Evolutionary conservation across 2,329 filamentous ascomycete genomes (phyloP), one percentile per base, ranked within the genome.

Genomic region (Pseudogymnoascus sp.): DNA sequence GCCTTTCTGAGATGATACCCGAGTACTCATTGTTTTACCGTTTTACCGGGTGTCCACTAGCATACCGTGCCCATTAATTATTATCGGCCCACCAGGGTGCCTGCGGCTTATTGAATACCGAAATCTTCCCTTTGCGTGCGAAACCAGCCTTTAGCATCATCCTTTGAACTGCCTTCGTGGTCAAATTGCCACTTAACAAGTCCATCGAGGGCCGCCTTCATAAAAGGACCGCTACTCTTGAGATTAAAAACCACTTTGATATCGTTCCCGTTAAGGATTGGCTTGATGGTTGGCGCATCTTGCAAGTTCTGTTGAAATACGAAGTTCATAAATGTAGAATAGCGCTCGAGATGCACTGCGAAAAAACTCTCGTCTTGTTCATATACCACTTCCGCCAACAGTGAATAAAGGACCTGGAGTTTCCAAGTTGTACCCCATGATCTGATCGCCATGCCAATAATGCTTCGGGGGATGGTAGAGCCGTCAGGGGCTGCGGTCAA

Each of bases 121-220:
- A 60, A 10, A 35, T 17, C 7, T n/a, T 26, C 60, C 23, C 38
- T 23, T 31, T 23, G 33, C 19, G 33, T 31, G 35, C 23, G 38
- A 38, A 61, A 37, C 60, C 59, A 61, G n/a, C 9, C 11, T 29
- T 42, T 37, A 15, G 59, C 59, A 23, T 61, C 44, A 17, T 35
- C 61, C 40, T 26, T 17, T 40, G 38, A 23, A 7, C 23, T 21
- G 10, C 29, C n/a, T 38, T 33, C 61, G 23, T 62, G 11, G 37
- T 83, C 78, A 56, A 89, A 78, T 71, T 89, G 86, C 84, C 85
- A 88, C 66, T 81, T 78, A 73, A 88, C 80, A 59, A 85, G 80
- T 35, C 83, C 77, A n/a, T 85, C 82, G 38, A 87, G 73, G 5
- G 84, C 85, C 38, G 78, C 78, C 67, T 81, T 83, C 79, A 88